These are phyloP conservation scores for Trichoderma sp. DNA, from an alignment of 2,329 filamentous ascomycete species.

Conservation along the genomic window DNA sequence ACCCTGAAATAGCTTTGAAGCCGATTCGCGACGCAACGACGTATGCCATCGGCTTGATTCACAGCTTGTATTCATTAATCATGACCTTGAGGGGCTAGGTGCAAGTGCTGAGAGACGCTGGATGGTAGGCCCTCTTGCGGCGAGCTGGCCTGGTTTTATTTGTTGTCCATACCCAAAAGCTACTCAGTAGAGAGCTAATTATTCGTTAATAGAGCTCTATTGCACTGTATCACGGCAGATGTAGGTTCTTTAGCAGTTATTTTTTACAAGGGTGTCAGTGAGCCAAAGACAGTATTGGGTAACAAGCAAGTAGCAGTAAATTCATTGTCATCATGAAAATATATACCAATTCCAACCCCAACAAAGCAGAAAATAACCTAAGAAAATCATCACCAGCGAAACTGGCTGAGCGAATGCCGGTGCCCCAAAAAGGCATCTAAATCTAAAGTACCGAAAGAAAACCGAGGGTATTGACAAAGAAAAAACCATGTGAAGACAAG, in stretches of 20 bases:
- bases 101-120: not conserved
- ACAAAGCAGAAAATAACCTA: constrained; percentile 10
- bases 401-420: constrained; percentile 25
- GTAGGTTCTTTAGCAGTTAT: not conserved
- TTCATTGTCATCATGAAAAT: not conserved
- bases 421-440: constrained; percentile 13
- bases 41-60: not conserved
- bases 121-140: not conserved
- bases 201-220: not conserved
- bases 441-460: constrained; percentile 14
- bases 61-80: not conserved
- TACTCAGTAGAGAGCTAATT: not conserved
- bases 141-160: not conserved
- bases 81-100: not conserved
- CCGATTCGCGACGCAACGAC: not conserved
- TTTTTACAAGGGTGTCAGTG: not conserved
- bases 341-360: not conserved
- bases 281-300: not conserved
- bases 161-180: not conserved
- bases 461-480: constrained; percentile 21
- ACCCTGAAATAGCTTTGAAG: not conserved
- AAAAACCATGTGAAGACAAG: not conserved
- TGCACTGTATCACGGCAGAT: not conserved
- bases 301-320: not conserved
- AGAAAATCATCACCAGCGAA: constrained; percentile 16